phyloP scores from a whole-genome alignment of 768 basidiomycete genomes.

The Dioszegia crocea region DNA sequence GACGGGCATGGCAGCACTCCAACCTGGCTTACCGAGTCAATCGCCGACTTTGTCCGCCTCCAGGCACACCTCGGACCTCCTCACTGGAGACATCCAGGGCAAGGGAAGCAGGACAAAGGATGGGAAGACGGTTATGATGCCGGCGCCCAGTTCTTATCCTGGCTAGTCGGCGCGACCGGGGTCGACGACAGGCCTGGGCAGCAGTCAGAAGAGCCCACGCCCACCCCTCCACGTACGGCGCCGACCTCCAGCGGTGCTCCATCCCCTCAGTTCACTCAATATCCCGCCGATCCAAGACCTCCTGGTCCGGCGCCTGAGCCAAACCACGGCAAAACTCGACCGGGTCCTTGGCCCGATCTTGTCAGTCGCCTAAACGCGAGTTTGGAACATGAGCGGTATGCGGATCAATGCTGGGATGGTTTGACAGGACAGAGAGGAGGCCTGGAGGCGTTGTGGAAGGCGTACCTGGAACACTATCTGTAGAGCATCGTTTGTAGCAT shows the following conservation, averaged over 20 bases:
- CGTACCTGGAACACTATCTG: conserved; percentile 31
- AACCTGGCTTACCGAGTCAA: conserved; percentile 34
- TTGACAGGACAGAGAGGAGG: conserved; percentile 21
- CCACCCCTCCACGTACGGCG: neutral
- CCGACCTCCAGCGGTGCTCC: neutral
- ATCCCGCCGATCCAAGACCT: conserved; percentile 1
- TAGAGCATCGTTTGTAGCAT: too few species aligned
- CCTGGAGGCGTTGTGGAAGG: conserved; percentile 26
- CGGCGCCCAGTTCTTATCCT: conserved; percentile 33
- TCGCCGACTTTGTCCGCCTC: conserved; percentile 38
- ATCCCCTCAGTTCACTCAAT: conserved; percentile 11
- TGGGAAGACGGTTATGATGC: conserved; percentile 39
- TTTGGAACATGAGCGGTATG: conserved; percentile 25
- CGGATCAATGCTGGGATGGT: conserved; percentile 30
- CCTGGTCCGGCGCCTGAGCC: neutral
- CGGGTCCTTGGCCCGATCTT: conserved; percentile 23
- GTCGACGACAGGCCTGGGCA: too few species aligned
- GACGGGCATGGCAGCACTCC: conserved; percentile 32
- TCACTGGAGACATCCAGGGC: conserved; percentile 34
- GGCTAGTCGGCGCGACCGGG: conserved; percentile 19
- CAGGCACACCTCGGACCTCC: conserved; percentile 22
- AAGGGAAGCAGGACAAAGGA: conserved; percentile 26
- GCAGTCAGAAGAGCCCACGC: too few species aligned
- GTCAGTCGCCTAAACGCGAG: conserved; percentile 22
- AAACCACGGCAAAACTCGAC: neutral